Percentiles rank a stretch among this genome's conserved stretches.
Evolutionary conservation across 768 basidiomycete genomes (phyloP).

Genomic region (Amanita pseudoporphyria): DNA sequence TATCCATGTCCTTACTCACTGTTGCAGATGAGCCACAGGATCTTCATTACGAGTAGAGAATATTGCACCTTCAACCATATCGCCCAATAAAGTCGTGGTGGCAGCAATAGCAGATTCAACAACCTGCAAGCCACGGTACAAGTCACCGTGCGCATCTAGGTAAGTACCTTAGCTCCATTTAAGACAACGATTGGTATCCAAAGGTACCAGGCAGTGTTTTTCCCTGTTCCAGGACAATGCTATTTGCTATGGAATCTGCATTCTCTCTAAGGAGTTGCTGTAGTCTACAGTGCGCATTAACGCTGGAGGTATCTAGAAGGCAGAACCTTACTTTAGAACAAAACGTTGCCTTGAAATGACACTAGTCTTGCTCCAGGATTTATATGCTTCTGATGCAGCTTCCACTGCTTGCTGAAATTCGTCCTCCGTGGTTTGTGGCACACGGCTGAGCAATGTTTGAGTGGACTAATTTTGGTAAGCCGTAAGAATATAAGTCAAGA

Average conservation of each 20-base stretch:
- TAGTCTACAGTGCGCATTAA: constrained; percentile 40
- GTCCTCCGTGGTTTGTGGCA: constrained; percentile 75
- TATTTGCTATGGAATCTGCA: constrained; percentile 75
- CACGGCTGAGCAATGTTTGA: constrained; percentile 80
- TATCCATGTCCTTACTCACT: constrained; percentile 98
- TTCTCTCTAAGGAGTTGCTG: constrained; percentile 83
- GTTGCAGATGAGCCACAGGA: constrained; percentile 3
- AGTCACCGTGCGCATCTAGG: constrained; percentile 88
- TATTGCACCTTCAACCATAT: constrained; percentile 78
- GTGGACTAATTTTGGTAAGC: constrained; percentile 50
- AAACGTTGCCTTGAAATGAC: constrained; percentile 82
- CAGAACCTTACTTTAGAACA: constrained; percentile 67
- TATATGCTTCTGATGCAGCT: constrained; percentile 78
- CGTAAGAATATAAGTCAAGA: neutral
- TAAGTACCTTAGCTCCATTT: neutral
- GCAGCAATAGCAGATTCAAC: constrained; percentile 75
- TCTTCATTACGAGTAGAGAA: constrained; percentile 8
- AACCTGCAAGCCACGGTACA: constrained; percentile 87
- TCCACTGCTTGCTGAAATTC: constrained; percentile 83
- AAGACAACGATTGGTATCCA: neutral
- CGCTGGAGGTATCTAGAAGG: neutral
- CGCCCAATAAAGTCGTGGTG: constrained; percentile 79
- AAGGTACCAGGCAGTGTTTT: constrained; percentile 76
- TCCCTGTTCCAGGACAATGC: constrained; percentile 92
- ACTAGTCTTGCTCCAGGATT: constrained; percentile 81